Evolutionary conservation across 495 filamentous ascomycete species (phyloP), one percentile per base, ranked within the genome.

Genomic region (Xylaria flabelliformis): DNA sequence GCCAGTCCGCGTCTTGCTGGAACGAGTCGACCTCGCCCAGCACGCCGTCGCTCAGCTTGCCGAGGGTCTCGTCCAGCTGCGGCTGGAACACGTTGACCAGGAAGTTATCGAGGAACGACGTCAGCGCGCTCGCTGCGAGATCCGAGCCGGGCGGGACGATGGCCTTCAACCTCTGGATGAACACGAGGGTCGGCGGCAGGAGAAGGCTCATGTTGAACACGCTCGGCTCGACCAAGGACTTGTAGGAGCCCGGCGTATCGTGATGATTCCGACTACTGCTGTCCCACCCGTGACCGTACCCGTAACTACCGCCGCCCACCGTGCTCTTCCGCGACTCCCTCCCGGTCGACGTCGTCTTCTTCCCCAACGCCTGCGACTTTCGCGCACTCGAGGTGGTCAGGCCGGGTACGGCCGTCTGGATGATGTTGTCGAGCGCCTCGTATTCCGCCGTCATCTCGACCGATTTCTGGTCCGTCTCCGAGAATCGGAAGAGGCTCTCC

Each of bases 131-230:
- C 71, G 92, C 91, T 8, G 91, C 91, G 74, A 98, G 92, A 73
- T 97, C 95, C 0, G 94, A 88, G 21, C 87, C 90, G 19, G 91
- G 86, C 4, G 96, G 96, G 1, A 99, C 96, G 65, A 98, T 95
- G 66, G 91, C 92, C 80, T 96, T 97, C 17, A 99, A 84, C 7
- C 94, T 88, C 76, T 96, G 94, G 15, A 99, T 87, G 82, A 99
- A 99, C 12, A 92, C 89, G 3, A 98, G 84, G 1, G 96, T 97
- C n/a, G 95, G 94, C 17, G 95, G 96, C 21, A 99, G 88, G 5
- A 99, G 87, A 55, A 97, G 84, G 70, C 93, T 92, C 90, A 99
- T 98, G 77, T 99, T 99, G 83, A 98, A 98, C 19, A 98, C 95
- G 75, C 93, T 97, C 15, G 96, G 95, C 78, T 97, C 93, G 48